phyloP scores from a whole-genome alignment of 805 yeast genomes.

The Cephaloascus fragrans region DNA sequence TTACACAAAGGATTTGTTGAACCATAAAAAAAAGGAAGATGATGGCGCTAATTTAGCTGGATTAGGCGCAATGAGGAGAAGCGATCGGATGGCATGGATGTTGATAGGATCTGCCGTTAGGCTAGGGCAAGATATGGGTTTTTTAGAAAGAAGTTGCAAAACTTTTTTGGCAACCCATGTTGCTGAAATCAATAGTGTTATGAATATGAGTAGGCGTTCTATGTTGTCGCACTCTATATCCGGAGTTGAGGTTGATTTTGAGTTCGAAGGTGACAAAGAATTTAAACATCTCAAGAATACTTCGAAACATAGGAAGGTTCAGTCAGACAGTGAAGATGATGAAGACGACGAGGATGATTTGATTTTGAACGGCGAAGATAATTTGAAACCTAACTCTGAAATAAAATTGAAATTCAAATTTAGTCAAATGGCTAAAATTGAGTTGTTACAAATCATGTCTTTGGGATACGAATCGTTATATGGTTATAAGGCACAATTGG shows the following conservation, averaged over 20 bases:
- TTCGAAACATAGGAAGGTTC: slow-evolving; percentile 2
- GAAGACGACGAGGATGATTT: slow-evolving; percentile 12
- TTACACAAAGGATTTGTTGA: slow-evolving; percentile 1
- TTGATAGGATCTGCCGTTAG: slow-evolving; percentile 80
- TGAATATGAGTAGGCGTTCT: slow-evolving; percentile 70
- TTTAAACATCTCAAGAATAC: slow-evolving; percentile 11
- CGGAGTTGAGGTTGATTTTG: slow-evolving; percentile 50
- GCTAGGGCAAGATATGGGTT: slow-evolving; percentile 77
- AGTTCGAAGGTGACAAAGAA: slow-evolving; percentile 19
- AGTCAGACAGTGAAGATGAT: slow-evolving; percentile 4
- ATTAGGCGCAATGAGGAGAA: slow-evolving; percentile 73
- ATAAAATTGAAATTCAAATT: slow-evolving; percentile 41
- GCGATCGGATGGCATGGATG: slow-evolving; percentile 93
- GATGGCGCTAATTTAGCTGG: slow-evolving; percentile 54
- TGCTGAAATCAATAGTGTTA: slow-evolving; percentile 74
- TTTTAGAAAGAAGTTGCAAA: slow-evolving; percentile 63
- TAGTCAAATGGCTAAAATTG: slow-evolving; percentile 69
- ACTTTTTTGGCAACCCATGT: slow-evolving; percentile 78
- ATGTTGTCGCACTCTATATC: slow-evolving; percentile 66
- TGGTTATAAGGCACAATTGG: slow-evolving; percentile 48
- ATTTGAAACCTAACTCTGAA: slow-evolving; percentile 14
- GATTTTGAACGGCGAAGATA: slow-evolving; percentile 22
- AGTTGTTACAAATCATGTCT: slow-evolving; percentile 66
- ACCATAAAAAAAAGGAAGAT: slow-evolving; percentile 10
- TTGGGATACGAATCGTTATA: slow-evolving; percentile 80